Evolutionary conservation across 768 basidiomycete species (phyloP), one percentile per base, ranked within the genome.

Genomic region (Asterophora parasitica): DNA sequence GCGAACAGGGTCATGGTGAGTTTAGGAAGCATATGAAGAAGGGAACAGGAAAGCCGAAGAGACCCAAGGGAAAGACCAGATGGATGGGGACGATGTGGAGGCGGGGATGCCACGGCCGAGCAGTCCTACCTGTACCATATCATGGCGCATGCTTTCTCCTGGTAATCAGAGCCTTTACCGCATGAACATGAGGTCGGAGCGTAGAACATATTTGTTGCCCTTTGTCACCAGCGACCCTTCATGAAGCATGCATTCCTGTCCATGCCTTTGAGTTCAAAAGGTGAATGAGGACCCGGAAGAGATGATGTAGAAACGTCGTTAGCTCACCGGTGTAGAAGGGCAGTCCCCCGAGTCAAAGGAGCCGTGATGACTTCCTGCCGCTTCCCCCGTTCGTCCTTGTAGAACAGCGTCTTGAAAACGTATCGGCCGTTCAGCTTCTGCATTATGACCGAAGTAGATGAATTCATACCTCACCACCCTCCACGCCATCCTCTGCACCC

Each of bases 131-230:
- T 31, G 30, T 31, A 31, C 9, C 30, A 31, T 31, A 31, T 31
- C 30, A 31, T 31, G 4, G 23, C 38, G 38, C 5, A n/a, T 7
- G 4, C 3, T 3, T 19, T 13, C n/a, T 27, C 13, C 26, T 5
- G 12, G 13, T 40, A 3, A 23, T 23, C 23, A 6, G 23, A 23
- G 23, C 39, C 7, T 43, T 54, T 35, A 60, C 27, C 48, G 32
- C 48, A 52, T 54, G 65, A 86, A 87, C 83, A 85, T 84, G 40
- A 87, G 62, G 58, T 88, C 84, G 0, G 83, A 82, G 12, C 85
- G 75, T 39, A 89, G 68, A 26, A 89, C 76, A 58, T 87, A 88
- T 73, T 89, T 90, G 0, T 69, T 76, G 7, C 86, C 78, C 58
- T 64, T 74, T 40, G 57, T 61, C 7, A 89, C 85, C 11, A 68